Percentiles rank a stretch among this genome's conserved stretches.
Conservation (phyloP, 176 grass and related monocot species). For the Triticum urartu region DNA sequence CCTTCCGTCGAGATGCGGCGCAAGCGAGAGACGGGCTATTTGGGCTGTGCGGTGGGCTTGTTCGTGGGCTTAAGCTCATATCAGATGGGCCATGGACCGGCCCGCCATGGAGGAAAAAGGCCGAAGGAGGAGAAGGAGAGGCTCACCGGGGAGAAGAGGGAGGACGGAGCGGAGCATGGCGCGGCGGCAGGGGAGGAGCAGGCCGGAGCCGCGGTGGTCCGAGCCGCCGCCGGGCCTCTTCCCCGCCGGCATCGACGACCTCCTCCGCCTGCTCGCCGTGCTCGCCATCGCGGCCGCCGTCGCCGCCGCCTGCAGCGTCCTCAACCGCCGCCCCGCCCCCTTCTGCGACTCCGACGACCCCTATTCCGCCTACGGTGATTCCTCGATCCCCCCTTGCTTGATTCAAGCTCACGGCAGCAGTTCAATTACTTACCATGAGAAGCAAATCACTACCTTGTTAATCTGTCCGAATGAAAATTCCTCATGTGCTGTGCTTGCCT, state of each 20-base stretch:
- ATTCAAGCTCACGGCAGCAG: background rate
- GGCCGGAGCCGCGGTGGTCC: background rate
- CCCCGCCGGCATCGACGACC: conserved; percentile 41
- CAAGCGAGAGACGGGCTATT: background rate
- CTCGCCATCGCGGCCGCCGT: conserved; percentile 71
- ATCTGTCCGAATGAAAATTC: background rate
- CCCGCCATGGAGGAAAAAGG: too few species aligned
- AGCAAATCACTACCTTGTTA: background rate
- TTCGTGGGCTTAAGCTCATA: background rate
- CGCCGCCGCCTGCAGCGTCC: conserved; percentile 48
- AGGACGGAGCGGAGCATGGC: background rate
- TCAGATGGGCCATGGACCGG: background rate
- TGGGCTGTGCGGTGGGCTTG: background rate
- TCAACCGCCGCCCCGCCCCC: conserved; percentile 54
- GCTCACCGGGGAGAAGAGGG: background rate
- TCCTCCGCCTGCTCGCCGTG: conserved; percentile 60
- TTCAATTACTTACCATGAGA: too few species aligned
- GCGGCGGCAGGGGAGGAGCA: background rate
- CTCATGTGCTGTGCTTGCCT: background rate
- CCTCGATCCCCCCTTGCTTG: background rate
- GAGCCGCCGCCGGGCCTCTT: conserved; percentile 73
- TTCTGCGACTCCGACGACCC: conserved; percentile 69
- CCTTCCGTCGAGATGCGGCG: background rate
- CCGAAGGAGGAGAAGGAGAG: background rate
- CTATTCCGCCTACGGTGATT: conserved; percentile 35